These are phyloP conservation scores for Sporothrix protearum DNA, from an alignment of 2,329 filamentous ascomycete genomes.

Conservation along the genomic window DNA sequence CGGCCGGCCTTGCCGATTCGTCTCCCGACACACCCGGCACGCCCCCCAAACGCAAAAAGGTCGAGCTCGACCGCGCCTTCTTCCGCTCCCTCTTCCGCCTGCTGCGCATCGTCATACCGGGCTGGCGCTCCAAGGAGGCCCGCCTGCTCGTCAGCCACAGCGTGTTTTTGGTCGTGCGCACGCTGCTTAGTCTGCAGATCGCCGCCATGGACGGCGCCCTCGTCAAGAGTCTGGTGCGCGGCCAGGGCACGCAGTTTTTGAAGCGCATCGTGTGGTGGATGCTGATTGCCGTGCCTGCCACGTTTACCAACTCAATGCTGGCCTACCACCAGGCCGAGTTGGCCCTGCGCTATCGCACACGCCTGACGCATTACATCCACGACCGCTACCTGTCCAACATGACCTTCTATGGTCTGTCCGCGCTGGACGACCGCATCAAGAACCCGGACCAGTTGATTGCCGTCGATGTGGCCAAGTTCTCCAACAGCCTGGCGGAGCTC, in stretches of 20 bases:
- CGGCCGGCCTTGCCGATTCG: not conserved
- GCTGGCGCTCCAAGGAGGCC: conserved; percentile 84
- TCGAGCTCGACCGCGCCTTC: conserved; percentile 85
- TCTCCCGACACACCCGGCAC: not conserved
- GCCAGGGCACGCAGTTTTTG: conserved; percentile 85
- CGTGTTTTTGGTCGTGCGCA: conserved; percentile 85
- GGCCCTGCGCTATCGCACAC: conserved; percentile 85
- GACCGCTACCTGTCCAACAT: conserved; percentile 95
- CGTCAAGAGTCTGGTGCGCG: conserved; percentile 87
- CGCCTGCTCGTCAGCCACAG: conserved; percentile 84
- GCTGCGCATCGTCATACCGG: conserved; percentile 82
- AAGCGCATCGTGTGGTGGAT: conserved; percentile 96
- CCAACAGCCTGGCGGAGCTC: conserved; percentile 87
- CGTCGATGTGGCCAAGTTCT: conserved; percentile 94
- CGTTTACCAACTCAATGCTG: conserved; percentile 98
- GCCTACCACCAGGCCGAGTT: conserved; percentile 97
- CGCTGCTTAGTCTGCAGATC: conserved; percentile 90
- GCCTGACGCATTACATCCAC: conserved; percentile 91
- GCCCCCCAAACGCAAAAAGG: conserved; percentile 63
- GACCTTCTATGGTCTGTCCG: conserved; percentile 95
- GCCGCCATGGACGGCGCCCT: conserved; percentile 92
- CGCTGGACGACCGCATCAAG: conserved; percentile 94
- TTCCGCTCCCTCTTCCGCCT: conserved; percentile 71
- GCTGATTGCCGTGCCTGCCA: conserved; percentile 90
- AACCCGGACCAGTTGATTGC: conserved; percentile 97